phyloP scores from a whole-genome alignment of 2,329 filamentous ascomycete genomes.

The Colletotrichum musae region DNA sequence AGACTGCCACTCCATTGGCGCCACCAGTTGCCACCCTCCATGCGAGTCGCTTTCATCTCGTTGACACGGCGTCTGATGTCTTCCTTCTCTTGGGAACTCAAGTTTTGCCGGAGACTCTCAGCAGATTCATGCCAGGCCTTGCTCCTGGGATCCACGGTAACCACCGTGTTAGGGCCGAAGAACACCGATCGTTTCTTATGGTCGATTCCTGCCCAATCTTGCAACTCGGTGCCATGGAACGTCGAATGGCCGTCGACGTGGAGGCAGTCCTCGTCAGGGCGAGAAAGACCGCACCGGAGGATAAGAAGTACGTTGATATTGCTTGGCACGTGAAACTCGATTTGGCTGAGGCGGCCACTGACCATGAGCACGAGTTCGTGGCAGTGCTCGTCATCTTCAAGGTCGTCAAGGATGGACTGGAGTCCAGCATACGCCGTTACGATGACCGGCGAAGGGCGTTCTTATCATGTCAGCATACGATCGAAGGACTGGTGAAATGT shows the following conservation, averaged over 20 bases:
- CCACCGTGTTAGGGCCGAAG: background rate
- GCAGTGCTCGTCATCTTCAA: background rate
- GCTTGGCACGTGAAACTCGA: slow-evolving; percentile 1
- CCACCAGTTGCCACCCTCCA: background rate
- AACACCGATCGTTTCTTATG: background rate
- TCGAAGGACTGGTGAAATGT: too few relatives aligned
- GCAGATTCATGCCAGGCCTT: background rate
- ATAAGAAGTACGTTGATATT: background rate
- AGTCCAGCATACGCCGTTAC: slow-evolving; percentile 1
- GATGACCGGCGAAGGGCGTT: background rate
- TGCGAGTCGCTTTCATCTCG: background rate
- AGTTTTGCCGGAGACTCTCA: background rate
- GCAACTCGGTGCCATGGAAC: background rate
- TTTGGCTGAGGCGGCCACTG: background rate
- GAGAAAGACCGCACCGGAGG: background rate
- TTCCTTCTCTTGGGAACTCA: background rate
- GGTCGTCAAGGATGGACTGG: background rate
- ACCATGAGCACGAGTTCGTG: slow-evolving; percentile 4
- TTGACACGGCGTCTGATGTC: background rate
- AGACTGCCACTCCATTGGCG: background rate
- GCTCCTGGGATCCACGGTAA: background rate
- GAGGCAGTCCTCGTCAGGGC: background rate
- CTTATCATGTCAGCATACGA: background rate
- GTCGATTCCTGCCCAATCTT: background rate
- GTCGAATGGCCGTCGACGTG: background rate